Percentiles rank a stretch among this genome's conserved stretches.
Conservation (phyloP, 768 basidiomycete species). For the Lentinula sp. region DNA sequence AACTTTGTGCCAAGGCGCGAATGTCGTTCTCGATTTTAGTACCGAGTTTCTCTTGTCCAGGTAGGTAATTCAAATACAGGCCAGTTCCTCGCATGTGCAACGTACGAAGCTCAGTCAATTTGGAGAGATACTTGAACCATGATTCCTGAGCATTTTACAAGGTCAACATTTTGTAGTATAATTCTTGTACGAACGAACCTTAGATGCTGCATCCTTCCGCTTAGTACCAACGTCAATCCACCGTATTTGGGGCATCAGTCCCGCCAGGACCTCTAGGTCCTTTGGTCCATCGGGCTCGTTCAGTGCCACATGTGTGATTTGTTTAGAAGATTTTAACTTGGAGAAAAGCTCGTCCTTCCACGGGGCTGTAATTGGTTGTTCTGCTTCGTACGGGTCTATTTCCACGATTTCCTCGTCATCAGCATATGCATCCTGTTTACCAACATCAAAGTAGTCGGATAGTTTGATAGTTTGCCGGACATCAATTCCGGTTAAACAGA, state of each 20-base stretch:
- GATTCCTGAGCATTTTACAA: not conserved
- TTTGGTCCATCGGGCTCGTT: not conserved
- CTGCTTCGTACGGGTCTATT: not conserved
- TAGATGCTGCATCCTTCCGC: not conserved
- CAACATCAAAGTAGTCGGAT: not conserved
- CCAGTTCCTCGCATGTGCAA: conserved; percentile 1
- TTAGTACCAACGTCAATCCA: not conserved
- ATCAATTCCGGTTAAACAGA: not conserved
- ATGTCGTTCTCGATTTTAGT: not conserved
- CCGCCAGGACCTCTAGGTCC: not conserved
- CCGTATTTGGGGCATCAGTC: not conserved
- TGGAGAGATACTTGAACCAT: not conserved
- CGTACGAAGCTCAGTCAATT: not conserved
- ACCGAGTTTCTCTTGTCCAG: not conserved
- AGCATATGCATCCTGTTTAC: not conserved
- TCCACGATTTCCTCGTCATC: not conserved
- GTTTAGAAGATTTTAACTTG: not conserved
- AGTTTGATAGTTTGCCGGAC: not conserved
- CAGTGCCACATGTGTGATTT: not conserved
- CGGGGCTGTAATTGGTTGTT: not conserved
- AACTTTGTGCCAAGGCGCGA: not conserved
- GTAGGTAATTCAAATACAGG: not conserved
- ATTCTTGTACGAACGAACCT: not conserved
- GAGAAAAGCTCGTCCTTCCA: conserved; percentile 2
- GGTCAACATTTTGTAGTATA: not conserved